These are phyloP conservation scores for Gossypium longicalyx DNA, from an alignment of 345 rosid species.

Conservation along the genomic window DNA sequence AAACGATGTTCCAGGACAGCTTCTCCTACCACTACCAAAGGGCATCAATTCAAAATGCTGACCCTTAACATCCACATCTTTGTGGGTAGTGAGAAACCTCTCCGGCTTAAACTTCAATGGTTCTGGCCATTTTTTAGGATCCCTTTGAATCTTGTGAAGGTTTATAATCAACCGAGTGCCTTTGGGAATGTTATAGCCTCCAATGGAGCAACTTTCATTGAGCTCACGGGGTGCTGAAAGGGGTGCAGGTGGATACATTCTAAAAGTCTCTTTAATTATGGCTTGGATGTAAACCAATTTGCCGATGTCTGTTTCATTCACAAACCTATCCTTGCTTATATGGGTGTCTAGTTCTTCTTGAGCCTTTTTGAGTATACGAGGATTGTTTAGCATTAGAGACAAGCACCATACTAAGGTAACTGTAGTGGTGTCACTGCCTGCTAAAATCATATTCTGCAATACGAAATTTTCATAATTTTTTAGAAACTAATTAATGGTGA, in stretches of 20 bases:
- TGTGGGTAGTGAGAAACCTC: too few relatives aligned
- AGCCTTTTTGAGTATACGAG: not conserved
- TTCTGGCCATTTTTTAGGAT: too few relatives aligned
- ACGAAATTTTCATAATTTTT: not conserved
- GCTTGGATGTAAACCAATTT: too few relatives aligned
- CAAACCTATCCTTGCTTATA: too few relatives aligned
- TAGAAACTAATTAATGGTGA: not conserved
- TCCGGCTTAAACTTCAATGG: too few relatives aligned
- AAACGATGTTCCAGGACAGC: constrained; percentile 27
- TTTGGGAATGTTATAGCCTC: too few relatives aligned
- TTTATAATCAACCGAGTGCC: too few relatives aligned
- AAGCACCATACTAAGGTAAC: constrained; percentile 22
- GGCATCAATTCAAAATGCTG: constrained; percentile 20
- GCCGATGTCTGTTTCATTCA: too few relatives aligned
- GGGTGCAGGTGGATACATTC: constrained; percentile 32
- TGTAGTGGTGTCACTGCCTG: constrained; percentile 21
- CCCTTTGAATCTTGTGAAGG: too few relatives aligned
- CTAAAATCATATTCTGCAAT: constrained; percentile 19
- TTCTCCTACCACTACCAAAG: constrained; percentile 38
- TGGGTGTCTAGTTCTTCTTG: too few relatives aligned
- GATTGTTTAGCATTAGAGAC: constrained; percentile 21
- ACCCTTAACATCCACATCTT: too few relatives aligned
- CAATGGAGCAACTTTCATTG: too few relatives aligned
- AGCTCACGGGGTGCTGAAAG: constrained; percentile 16
- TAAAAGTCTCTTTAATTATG: constrained; percentile 22